Conservation (phyloP, 2,329 filamentous ascomycete genomes). For the Penicillium paneum region DNA sequence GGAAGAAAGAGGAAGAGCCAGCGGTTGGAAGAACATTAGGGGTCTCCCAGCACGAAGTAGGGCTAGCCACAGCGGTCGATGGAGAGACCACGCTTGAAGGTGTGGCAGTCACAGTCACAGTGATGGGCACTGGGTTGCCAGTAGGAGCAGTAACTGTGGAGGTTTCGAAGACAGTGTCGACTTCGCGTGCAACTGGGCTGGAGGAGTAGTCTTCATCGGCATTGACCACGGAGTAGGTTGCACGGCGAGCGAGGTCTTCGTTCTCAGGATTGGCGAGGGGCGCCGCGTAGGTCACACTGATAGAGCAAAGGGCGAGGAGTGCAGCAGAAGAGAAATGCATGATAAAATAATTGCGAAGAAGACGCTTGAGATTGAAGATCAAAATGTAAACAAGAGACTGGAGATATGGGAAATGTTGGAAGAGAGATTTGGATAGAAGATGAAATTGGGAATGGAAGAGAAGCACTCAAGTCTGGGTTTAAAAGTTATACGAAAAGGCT, state of each 20-base stretch:
- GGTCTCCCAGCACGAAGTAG: conserved; percentile 10
- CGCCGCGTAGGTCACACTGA: conserved; percentile 27
- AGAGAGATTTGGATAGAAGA: neutral
- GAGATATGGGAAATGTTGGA: neutral
- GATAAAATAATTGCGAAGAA: conserved; percentile 7
- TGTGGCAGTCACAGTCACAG: conserved; percentile 21
- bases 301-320: conserved; percentile 28
- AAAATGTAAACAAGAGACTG: conserved; percentile 5
- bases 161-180: conserved; percentile 22
- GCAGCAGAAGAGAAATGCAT: conserved; percentile 32
- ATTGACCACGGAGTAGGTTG: conserved; percentile 33
- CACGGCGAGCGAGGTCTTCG: conserved; percentile 26
- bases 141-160: conserved; percentile 18
- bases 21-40: neutral
- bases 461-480: neutral
- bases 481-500: neutral
- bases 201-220: conserved; percentile 24
- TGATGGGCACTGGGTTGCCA: conserved; percentile 2
- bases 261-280: conserved; percentile 26
- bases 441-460: neutral
- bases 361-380: neutral
- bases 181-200: conserved; percentile 16
- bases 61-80: conserved; percentile 11
- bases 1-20: conserved; percentile 16
- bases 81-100: conserved; percentile 10